Conservation (phyloP, 2,329 filamentous ascomycete species). For the Didymella pinodella region DNA sequence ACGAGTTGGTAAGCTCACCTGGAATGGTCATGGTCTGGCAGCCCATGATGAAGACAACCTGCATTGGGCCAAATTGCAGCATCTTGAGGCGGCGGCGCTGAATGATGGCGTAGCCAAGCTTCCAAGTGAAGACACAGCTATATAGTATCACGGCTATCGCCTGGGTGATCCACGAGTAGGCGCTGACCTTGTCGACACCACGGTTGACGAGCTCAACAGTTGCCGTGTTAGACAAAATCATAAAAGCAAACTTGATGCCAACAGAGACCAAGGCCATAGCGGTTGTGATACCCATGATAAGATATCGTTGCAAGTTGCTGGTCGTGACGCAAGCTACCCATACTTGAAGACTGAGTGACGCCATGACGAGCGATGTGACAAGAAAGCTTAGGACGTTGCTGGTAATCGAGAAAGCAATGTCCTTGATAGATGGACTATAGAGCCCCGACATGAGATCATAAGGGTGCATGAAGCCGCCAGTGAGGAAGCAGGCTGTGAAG, state of each 20-base stretch:
- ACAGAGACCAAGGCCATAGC: slow-evolving; percentile 61
- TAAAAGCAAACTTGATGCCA: slow-evolving; percentile 62
- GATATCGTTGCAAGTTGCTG: slow-evolving; percentile 50
- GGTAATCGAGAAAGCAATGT: slow-evolving; percentile 59
- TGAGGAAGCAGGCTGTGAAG: slow-evolving; percentile 67
- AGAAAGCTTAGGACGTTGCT: slow-evolving; percentile 60
- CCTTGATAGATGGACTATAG: slow-evolving; percentile 55
- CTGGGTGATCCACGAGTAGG: slow-evolving; percentile 59
- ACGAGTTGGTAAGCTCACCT: slow-evolving; percentile 51
- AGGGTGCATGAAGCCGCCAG: slow-evolving; percentile 66
- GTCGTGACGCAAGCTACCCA: slow-evolving; percentile 67
- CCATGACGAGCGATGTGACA: slow-evolving; percentile 63
- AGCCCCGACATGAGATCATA: slow-evolving; percentile 66
- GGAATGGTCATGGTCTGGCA: slow-evolving; percentile 72
- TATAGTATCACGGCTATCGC: slow-evolving; percentile 68
- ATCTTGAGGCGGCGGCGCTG: slow-evolving; percentile 65
- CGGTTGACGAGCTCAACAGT: slow-evolving; percentile 49
- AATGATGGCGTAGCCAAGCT: slow-evolving; percentile 66
- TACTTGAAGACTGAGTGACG: slow-evolving; percentile 69
- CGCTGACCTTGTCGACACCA: slow-evolving; percentile 27
- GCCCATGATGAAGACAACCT: slow-evolving; percentile 72
- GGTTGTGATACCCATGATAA: slow-evolving; percentile 58
- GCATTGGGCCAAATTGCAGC: slow-evolving; percentile 69
- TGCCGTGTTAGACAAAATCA: slow-evolving; percentile 57
- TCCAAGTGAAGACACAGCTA: slow-evolving; percentile 67